Conservation (phyloP, 768 basidiomycete species). For the Lentinula sp. region DNA sequence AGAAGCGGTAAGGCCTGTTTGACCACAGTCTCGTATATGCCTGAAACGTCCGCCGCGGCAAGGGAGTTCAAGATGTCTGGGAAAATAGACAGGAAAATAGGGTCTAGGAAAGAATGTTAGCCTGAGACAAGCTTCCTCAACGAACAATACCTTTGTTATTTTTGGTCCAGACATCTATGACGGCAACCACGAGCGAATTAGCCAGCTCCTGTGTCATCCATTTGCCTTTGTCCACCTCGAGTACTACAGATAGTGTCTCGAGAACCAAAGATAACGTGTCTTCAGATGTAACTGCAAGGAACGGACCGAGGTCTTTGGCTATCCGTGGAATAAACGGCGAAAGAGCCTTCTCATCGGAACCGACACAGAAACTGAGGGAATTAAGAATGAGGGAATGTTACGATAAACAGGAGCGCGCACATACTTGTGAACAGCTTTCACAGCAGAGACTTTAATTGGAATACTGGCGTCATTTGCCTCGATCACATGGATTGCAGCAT, state of each 20-base stretch:
- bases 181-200: slow-evolving; percentile 53
- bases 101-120: slow-evolving; percentile 42
- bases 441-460: slow-evolving; percentile 92
- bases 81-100: slow-evolving; percentile 80
- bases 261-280: slow-evolving; percentile 86
- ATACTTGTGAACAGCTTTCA: slow-evolving; percentile 91
- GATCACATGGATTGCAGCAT: slow-evolving; percentile 81
- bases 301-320: slow-evolving; percentile 76
- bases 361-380: slow-evolving; percentile 57
- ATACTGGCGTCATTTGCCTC: slow-evolving; percentile 65
- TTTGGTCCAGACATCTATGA: slow-evolving; percentile 79
- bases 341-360: slow-evolving; percentile 53
- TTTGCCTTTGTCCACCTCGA: slow-evolving; percentile 64
- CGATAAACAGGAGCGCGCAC: slow-evolving; percentile 15
- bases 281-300: slow-evolving; percentile 73
- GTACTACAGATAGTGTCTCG: slow-evolving; percentile 75
- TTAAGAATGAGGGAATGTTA: neutral
- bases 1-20: slow-evolving; percentile 69
- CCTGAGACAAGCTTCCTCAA: neutral
- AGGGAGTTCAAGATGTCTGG: slow-evolving; percentile 74
- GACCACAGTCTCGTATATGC: slow-evolving; percentile 69
- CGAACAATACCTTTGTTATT: slow-evolving; percentile 67
- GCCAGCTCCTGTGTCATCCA: slow-evolving; percentile 72
- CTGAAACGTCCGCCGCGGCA: slow-evolving; percentile 49
- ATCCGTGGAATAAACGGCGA: slow-evolving; percentile 66